These are phyloP conservation scores for Alternaria gansuensis DNA, from an alignment of 2,329 filamentous ascomycete genomes.

Conservation along the genomic window DNA sequence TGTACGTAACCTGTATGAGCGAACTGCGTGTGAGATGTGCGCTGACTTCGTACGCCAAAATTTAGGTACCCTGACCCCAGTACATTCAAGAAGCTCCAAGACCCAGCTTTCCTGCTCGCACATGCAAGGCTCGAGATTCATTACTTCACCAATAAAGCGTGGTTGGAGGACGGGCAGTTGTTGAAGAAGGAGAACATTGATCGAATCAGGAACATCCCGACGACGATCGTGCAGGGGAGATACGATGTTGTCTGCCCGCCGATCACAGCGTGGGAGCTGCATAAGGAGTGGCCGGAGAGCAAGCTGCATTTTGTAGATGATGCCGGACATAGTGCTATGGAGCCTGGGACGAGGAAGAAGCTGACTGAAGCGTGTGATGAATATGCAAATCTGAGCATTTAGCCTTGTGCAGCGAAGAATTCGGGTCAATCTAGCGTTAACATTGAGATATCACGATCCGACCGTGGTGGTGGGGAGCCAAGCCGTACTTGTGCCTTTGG, in stretches of 20 bases:
- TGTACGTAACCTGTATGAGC: constrained; percentile 21
- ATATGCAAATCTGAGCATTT: constrained; percentile 25
- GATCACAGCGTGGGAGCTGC: constrained; percentile 56
- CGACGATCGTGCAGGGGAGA: constrained; percentile 57
- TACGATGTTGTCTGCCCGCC: constrained; percentile 59
- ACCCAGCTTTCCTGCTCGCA: constrained; percentile 43
- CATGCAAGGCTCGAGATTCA: constrained; percentile 57
- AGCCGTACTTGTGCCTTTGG: not conserved
- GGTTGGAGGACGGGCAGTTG: constrained; percentile 56
- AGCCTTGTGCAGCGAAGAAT: not conserved
- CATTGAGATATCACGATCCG: not conserved
- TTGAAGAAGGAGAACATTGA: constrained; percentile 47
- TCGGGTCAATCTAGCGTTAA: not conserved
- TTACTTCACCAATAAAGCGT: constrained; percentile 56
- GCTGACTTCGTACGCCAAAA: constrained; percentile 19
- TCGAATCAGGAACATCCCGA: constrained; percentile 51
- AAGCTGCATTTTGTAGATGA: constrained; percentile 46
- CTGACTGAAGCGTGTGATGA: constrained; percentile 38
- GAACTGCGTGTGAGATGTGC: constrained; percentile 19
- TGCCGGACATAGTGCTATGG: constrained; percentile 48
- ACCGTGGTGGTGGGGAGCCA: not conserved
- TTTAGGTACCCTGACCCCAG: constrained; percentile 41
- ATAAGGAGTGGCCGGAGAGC: constrained; percentile 52
- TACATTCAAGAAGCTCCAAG: constrained; percentile 34
- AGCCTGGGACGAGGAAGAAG: constrained; percentile 40